A percentile compares a stretch with the other conserved stretches of the same genome.
phyloP scores from a whole-genome alignment of 208 protist genomes.

The Leishmania guyanensis region DNA sequence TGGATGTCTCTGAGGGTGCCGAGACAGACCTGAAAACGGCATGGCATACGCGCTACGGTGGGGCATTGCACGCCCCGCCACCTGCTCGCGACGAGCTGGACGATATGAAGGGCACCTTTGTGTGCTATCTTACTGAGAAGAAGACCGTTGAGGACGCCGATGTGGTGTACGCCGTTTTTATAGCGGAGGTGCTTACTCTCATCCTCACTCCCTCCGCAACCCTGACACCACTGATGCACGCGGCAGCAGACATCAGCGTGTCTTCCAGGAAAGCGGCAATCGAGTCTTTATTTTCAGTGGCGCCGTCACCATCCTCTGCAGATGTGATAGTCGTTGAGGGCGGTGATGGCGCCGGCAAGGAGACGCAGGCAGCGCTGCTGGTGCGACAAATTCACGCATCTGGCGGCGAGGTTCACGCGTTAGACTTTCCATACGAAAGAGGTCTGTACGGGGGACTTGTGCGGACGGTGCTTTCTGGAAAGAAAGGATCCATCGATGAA shows the following conservation, averaged over 20 bases:
- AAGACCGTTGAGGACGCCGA: conserved; percentile 56
- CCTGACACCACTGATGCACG: conserved; percentile 41
- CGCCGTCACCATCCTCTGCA: conserved; percentile 6
- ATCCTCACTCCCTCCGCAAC: conserved; percentile 33
- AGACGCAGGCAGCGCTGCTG: conserved; percentile 83
- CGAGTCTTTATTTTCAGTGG: conserved; percentile 37
- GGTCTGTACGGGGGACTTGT: conserved; percentile 78
- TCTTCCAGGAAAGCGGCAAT: conserved; percentile 7
- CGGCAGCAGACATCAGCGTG: neutral
- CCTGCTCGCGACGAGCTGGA: conserved; percentile 15
- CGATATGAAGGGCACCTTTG: conserved; percentile 28
- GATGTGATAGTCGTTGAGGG: conserved; percentile 84
- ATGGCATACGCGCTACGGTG: conserved; percentile 26
- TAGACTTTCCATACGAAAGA: conserved; percentile 89
- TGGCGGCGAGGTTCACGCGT: conserved; percentile 38
- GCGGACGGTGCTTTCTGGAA: conserved; percentile 81
- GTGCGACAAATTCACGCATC: conserved; percentile 25
- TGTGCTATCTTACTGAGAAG: conserved; percentile 70
- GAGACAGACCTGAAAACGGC: conserved; percentile 12
- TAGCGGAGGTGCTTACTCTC: conserved; percentile 49
- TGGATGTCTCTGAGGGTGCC: conserved; percentile 8
- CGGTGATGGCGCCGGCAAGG: conserved; percentile 92
- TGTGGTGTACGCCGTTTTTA: conserved; percentile 67
- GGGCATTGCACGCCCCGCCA: neutral
- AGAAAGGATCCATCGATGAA: conserved; percentile 74